Base-by-base conservation (phyloP, 352 stramenopile species). In the Globisporangium splendens region DNA sequence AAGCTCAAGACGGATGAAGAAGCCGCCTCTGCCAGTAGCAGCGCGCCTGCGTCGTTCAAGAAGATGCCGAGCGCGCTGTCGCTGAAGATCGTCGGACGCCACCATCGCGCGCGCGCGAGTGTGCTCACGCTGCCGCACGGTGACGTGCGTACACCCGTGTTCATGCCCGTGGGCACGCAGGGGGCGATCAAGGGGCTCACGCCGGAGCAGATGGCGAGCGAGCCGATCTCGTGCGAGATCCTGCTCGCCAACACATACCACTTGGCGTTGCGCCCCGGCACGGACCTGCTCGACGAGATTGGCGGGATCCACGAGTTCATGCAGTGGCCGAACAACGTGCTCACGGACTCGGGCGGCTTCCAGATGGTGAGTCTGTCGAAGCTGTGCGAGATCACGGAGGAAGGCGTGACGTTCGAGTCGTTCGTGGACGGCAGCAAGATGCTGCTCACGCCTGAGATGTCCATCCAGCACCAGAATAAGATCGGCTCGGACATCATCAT, bases 401-500 rank as follows among this genome's bases (percentile, higher is more conserved):
- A 83, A 28, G 79, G 79, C 52, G 79, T 89, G 50, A 77, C 76
- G 54, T 89, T 89, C 49, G 74, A 89, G 68, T 97, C 83, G 56
- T 97, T 96, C 48, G 91, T 90, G 44, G 91, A 97, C 62, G 89
- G 88, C 46, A 86, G 70, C 42, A 78, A 73, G 24, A 97, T 99
- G 85, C 69, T 98, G 31, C 76, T 99, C 24, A 96, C 89, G 20
- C 97, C 96, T 8, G 97, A 99, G 57, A 78, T 75, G 42, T 86
- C 69, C 28, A 95, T 99, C 61, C 66, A 76, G 56, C 90, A 97
- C 65, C 95, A 99, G 80, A 98, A 98, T 69, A 77, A 89, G 50
- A 99, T 99, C 70, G 96, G 96, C 51, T 85, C 91, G 3, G 96
- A 99, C 69, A 98, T 99, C 61, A 98, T 99, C 56, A 99, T 99